phyloP scores from a whole-genome alignment of 176 grass and related monocot species.

The Alloteropsis semialata region DNA sequence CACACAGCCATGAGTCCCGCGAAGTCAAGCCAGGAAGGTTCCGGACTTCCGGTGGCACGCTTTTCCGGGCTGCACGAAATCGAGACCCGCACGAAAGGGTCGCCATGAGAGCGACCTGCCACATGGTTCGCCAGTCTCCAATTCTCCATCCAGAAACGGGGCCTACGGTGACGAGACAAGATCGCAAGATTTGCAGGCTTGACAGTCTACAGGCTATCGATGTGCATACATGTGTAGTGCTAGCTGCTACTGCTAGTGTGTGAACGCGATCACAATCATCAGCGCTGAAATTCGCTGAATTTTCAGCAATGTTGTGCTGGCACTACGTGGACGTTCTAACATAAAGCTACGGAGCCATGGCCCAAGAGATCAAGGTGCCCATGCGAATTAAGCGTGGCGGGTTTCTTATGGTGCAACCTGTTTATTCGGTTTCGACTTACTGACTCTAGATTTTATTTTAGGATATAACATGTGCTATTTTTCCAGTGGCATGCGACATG shows the following conservation, averaged over 20 bases:
- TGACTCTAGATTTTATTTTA: too few relatives aligned
- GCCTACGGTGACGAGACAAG: background rate
- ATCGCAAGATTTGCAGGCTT: too few relatives aligned
- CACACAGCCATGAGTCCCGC: background rate
- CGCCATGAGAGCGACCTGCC: slow-evolving; percentile 32
- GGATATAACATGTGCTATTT: too few relatives aligned
- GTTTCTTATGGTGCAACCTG: too few relatives aligned
- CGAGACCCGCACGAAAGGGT: background rate
- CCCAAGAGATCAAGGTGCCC: too few relatives aligned
- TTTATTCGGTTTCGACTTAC: too few relatives aligned
- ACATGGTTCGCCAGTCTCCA: background rate
- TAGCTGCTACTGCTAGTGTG: too few relatives aligned
- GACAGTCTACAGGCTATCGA: background rate
- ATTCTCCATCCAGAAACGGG: background rate
- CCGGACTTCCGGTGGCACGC: background rate
- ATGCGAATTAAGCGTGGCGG: too few relatives aligned
- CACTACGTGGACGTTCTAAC: background rate
- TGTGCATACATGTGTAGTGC: too few relatives aligned
- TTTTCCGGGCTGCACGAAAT: background rate
- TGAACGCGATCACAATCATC: background rate
- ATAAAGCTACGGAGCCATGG: background rate
- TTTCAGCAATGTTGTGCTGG: background rate
- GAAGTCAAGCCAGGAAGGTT: background rate
- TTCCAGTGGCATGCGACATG: too few relatives aligned
- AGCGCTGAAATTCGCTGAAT: background rate